Evolutionary conservation across 1,139 yeast genomes (phyloP).

Genomic region (Petasospora fabianii): DNA sequence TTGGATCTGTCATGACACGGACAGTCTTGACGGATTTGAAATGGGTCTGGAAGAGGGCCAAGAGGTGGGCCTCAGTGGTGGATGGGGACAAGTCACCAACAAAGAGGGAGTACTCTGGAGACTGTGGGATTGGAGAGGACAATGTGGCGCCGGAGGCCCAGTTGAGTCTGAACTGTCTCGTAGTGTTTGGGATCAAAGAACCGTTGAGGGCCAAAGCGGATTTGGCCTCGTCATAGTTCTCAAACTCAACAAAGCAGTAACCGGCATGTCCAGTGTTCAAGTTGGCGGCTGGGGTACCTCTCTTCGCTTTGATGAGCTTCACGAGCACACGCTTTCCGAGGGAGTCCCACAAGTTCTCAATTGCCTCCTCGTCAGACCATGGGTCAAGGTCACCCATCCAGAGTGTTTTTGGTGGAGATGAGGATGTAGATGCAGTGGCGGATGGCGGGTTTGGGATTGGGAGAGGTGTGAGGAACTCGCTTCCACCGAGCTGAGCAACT

Average conservation of each 20-base stretch:
- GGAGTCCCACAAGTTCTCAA: constrained; percentile 53
- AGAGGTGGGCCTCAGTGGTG: constrained; percentile 65
- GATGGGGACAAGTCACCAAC: constrained; percentile 79
- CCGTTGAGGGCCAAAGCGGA: constrained; percentile 64
- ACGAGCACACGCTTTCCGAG: constrained; percentile 40
- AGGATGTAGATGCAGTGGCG: constrained; percentile 36
- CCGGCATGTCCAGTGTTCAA: constrained; percentile 52
- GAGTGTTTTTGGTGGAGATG: constrained; percentile 49
- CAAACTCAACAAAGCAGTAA: constrained; percentile 71
- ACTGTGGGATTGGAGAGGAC: constrained; percentile 46
- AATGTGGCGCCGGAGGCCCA: constrained; percentile 72
- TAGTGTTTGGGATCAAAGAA: constrained; percentile 58
- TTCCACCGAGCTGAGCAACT: constrained; percentile 23
- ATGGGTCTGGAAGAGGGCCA: constrained; percentile 61
- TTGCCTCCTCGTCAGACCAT: constrained; percentile 60
- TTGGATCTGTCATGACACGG: constrained; percentile 72
- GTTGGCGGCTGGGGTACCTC: constrained; percentile 32
- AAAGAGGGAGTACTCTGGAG: constrained; percentile 59
- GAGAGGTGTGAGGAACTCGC: constrained; percentile 23
- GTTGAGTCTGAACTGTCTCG: constrained; percentile 60
- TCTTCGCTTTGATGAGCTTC: constrained; percentile 51
- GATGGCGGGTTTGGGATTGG: constrained; percentile 45
- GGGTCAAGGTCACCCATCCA: constrained; percentile 87
- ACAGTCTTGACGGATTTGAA: constrained; percentile 65
- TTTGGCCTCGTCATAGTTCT: constrained; percentile 59